These are phyloP conservation scores for Lachnellula willkommii DNA, from an alignment of 2,329 filamentous ascomycete species.

Conservation along the genomic window DNA sequence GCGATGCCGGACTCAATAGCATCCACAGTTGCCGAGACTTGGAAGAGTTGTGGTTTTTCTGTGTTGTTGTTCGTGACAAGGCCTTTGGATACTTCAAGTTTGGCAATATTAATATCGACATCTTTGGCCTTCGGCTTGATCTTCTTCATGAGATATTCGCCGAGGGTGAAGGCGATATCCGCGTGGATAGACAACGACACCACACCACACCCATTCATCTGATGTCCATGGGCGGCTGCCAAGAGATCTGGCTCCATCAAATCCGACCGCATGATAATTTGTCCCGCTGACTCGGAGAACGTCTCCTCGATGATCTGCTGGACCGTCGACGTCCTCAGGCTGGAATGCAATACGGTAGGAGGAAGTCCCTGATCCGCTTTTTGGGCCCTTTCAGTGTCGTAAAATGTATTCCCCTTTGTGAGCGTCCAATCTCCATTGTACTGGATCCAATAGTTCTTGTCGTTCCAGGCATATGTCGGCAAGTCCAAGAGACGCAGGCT, in stretches of 20 bases:
- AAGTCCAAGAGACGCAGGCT: conserved; percentile 49
- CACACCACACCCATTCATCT: conserved; percentile 12
- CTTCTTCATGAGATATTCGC: conserved; percentile 43
- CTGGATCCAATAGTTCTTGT: conserved; percentile 49
- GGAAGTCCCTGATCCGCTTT: conserved; percentile 1
- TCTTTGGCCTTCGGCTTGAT: conserved; percentile 34
- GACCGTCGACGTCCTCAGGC: conserved; percentile 39
- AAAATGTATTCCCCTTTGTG: conserved; percentile 51
- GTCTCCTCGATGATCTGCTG: conserved; percentile 50
- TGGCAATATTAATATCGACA: conserved; percentile 33
- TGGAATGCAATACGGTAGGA: conserved; percentile 1
- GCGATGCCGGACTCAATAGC: conserved; percentile 43
- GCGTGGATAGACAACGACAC: conserved; percentile 47
- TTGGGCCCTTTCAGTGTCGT: conserved; percentile 45
- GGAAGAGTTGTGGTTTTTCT: conserved; percentile 30
- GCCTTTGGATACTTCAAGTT: conserved; percentile 36
- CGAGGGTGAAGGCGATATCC: conserved; percentile 54
- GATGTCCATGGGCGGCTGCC: conserved; percentile 8
- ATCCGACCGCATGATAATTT: conserved; percentile 7
- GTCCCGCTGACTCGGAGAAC: conserved; percentile 11
- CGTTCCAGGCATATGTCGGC: conserved; percentile 57
- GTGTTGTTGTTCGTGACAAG: conserved; percentile 32
- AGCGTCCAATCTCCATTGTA: conserved; percentile 54
- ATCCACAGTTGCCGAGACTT: conserved; percentile 22
- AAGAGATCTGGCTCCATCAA: conserved; percentile 8